Evolutionary conservation across 306 rosid genomes (phyloP), one percentile per base, ranked within the genome.

Genomic region (Fagus crenata): DNA sequence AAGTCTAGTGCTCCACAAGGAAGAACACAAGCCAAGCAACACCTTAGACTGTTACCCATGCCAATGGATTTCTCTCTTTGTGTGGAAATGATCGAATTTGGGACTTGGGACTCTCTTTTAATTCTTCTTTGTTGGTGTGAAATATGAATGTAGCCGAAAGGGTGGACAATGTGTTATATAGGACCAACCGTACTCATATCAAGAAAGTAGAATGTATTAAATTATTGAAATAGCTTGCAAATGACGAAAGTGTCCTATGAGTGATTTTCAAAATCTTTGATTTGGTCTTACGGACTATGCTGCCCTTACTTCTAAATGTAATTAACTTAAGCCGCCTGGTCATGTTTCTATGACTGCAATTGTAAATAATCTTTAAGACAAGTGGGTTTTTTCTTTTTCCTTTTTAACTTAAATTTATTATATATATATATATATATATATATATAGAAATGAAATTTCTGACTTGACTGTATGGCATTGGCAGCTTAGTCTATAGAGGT

Each of bases 1-100:
- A 94, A 82, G 54, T 94, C 98, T 46, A 94, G 81, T 14, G 96
- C 98, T n/a, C 98, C 98, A 55, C 93, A 94, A 0, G 98, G 98
- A 79, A 94, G 88, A 77, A 90, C 92, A 74, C 98, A 94, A 71
- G 95, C 98, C 87, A 94, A 84, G 87, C 97, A 94, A 65, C 97
- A 88, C 92, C 92, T 90, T 81, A 94, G 80, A 84, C 91, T 88
- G 70, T 94, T 94, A 6, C 98, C 98, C 98, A 94, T 93, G 18
- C 4, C 61, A 65, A 67, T 73, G 37, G 14, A 40, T 8, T 22
- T 35, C 55, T 51, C 39, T 73, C 35, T 81, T 32, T 74, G 58
- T 56, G 64, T 55, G 39, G 46, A 53, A 72, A 72, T 8, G 69
- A 37, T 73, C 42, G 60, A 78, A 67, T 39, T n/a, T 39, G 72